Evolutionary conservation across 169 alveolate species (phyloP).

Genomic region (Plasmodium berghei): DNA sequence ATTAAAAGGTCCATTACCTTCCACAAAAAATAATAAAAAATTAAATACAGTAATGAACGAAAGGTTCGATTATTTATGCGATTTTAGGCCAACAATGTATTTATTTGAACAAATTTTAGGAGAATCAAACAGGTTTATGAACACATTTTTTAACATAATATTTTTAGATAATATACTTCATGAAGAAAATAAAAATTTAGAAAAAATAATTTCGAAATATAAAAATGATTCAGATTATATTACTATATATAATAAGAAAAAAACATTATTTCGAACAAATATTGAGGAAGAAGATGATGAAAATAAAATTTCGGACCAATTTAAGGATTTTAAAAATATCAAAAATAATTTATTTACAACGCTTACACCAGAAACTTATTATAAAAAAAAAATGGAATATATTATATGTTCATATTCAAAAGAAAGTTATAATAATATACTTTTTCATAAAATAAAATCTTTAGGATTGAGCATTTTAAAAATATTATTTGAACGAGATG

Average conservation of each 20-base stretch:
- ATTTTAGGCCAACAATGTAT: conserved; percentile 75
- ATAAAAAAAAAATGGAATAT: conserved; percentile 57
- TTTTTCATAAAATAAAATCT: conserved; percentile 25
- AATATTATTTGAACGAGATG: conserved; percentile 63
- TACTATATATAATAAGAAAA: conserved; percentile 26
- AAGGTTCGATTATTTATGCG: conserved; percentile 47
- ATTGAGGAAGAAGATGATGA: background rate
- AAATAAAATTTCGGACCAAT: background rate
- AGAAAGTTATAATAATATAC: conserved; percentile 14
- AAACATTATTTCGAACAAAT: background rate
- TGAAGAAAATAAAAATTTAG: conserved; percentile 41
- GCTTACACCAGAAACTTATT: conserved; percentile 18
- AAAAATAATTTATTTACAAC: conserved; percentile 6
- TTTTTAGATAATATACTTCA: conserved; percentile 67
- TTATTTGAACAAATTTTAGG: conserved; percentile 59
- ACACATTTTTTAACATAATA: conserved; percentile 33
- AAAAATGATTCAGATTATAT: conserved; percentile 40
- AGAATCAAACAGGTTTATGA: conserved; percentile 68
- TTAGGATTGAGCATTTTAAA: conserved; percentile 46
- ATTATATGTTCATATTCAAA: conserved; percentile 56
- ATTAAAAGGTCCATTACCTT: conserved; percentile 66
- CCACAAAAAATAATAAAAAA: conserved; percentile 31
- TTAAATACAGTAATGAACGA: conserved; percentile 69
- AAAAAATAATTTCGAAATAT: conserved; percentile 18
- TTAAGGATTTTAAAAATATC: background rate